A percentile compares a stretch with the other conserved stretches of the same genome.
Evolutionary conservation across 148 eudicot species (phyloP).

Genomic region (Dysphania ambrosioides): DNA sequence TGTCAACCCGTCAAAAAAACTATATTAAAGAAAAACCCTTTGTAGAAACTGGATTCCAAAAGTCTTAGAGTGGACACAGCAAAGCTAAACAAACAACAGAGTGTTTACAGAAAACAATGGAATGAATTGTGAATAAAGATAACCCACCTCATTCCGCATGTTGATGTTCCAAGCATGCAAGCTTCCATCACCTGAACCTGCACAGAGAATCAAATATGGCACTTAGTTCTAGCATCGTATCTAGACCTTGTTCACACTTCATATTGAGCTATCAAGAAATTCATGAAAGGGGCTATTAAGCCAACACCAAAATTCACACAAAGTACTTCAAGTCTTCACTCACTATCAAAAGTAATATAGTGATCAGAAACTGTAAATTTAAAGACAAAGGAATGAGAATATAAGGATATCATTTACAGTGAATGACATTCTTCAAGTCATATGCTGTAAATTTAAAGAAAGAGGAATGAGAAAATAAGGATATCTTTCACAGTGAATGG

Average conservation of each 20-base stretch:
- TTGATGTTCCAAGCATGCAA: conserved; percentile 79
- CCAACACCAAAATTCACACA: neutral
- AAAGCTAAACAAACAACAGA: neutral
- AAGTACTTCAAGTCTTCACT: neutral
- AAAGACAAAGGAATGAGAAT: too few relatives aligned
- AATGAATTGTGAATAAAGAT: neutral
- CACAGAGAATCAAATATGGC: conserved; percentile 3
- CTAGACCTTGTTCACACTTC: neutral
- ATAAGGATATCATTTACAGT: too few relatives aligned
- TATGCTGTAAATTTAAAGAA: neutral
- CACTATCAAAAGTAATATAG: too few relatives aligned
- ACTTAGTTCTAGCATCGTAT: neutral
- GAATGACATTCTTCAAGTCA: neutral
- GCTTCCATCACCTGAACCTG: conserved; percentile 94
- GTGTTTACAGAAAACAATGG: neutral
- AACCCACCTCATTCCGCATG: conserved; percentile 52
- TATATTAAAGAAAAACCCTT: neutral
- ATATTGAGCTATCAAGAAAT: neutral
- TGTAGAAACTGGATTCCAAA: neutral
- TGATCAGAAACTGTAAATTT: too few relatives aligned
- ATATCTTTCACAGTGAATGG: neutral
- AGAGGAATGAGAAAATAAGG: neutral
- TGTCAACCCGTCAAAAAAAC: too few relatives aligned
- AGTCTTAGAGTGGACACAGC: neutral
- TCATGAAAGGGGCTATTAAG: neutral